Base-by-base conservation (phyloP, 2,329 filamentous ascomycete species). In the Aspergillus floridensis region DNA sequence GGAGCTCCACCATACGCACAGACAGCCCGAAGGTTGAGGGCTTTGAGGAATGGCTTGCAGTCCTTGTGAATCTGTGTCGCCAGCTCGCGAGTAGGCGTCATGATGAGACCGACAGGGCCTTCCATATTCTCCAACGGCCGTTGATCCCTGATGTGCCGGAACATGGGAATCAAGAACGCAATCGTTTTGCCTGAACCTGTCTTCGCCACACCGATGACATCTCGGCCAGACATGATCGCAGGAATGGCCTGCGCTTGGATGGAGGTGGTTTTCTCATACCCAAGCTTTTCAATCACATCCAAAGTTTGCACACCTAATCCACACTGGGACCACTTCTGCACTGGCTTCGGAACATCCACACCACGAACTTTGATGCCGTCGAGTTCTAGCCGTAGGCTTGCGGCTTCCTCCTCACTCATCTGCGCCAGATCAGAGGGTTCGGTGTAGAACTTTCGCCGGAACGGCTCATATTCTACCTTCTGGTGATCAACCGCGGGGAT, bases 171-270 rank as follows among this genome's bases (percentile, higher is more conserved):
- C 31, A 96, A 79, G 73, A 98, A 99, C 5, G 95, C 95, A 68
- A 98, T 87, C 0, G 95, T 99, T 80, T 99, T 99, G 73, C 95
- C 95, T 26, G 95, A 98, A 5, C 95, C 95, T 26, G 95, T 99
- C 80, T 98, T 98, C 19, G 95, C 95, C 56, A 99, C 92, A 65
- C 93, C 95, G 64, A 99, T 92, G 41, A 97, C 90, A 79, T 99
- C 95, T 66, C 92, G 87, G 10, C 95, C 95, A 29, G 93, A 96
- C 91, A 98, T 97, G 69, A 97, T 91, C 10, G 92, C 88, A 2
- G 95, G 95, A 60, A 98, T 87, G 2, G 95, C 95, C 76, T 99
- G 95, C 76, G 93, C 88, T 76, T 99, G 95, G 68, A 99, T 98
- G 0, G 93, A 86, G 0, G 95, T 98, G 0, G 95, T 93, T 71